These are phyloP conservation scores for Lithohypha guttulata DNA, from an alignment of 2,329 filamentous ascomycete species.

Conservation along the genomic window DNA sequence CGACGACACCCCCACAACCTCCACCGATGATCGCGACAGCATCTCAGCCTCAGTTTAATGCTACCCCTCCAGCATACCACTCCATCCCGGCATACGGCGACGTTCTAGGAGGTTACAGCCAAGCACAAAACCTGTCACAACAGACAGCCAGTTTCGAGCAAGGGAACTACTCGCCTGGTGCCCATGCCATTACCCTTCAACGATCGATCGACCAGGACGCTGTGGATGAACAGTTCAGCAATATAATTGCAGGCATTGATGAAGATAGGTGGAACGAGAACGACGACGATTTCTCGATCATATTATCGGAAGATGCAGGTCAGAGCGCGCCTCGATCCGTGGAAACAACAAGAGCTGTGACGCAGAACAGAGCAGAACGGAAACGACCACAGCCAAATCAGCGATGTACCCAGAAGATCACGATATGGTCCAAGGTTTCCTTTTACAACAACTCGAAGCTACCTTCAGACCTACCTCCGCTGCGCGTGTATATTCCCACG, in stretches of 20 bases:
- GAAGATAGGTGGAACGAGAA: conserved; percentile 8
- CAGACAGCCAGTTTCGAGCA: not conserved
- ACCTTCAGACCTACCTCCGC: conserved; percentile 53
- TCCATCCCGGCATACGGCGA: not conserved
- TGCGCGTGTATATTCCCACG: conserved; percentile 62
- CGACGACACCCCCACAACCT: not conserved
- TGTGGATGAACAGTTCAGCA: conserved; percentile 6
- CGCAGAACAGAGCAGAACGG: conserved; percentile 30
- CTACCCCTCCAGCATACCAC: not conserved
- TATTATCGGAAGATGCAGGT: not conserved
- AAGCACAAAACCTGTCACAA: not conserved
- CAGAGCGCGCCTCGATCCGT: not conserved
- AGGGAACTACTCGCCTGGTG: not conserved
- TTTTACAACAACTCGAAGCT: conserved; percentile 68
- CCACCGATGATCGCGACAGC: not conserved
- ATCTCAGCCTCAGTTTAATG: not conserved
- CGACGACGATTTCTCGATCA: conserved; percentile 7
- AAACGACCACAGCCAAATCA: conserved; percentile 8
- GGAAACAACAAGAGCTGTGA: not conserved
- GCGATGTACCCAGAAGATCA: conserved; percentile 30
- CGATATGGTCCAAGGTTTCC: conserved; percentile 64
- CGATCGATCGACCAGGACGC: conserved; percentile 1
- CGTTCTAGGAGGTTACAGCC: not conserved
- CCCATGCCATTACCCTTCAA: not conserved
- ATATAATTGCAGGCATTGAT: conserved; percentile 7